These are phyloP conservation scores for Colletotrichum shisoi DNA, from an alignment of 2,329 filamentous ascomycete genomes.

Conservation along the genomic window DNA sequence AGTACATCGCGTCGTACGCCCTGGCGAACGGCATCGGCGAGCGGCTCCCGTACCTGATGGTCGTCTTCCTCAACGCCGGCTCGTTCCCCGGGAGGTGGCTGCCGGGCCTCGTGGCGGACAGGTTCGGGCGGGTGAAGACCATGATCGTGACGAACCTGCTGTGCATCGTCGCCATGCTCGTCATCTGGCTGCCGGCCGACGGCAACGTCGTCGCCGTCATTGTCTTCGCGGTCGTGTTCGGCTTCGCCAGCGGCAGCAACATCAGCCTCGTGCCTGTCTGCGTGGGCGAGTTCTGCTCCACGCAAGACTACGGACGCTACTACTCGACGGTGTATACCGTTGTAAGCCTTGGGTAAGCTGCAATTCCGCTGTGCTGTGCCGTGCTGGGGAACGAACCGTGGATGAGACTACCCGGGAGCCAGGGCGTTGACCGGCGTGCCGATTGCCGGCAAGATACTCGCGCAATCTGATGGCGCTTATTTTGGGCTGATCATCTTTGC, in stretches of 20 bases:
- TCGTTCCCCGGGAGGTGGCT: too few relatives aligned
- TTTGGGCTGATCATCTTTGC: neutral
- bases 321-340: too few relatives aligned
- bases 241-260: too few relatives aligned
- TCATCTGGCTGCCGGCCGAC: neutral
- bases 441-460: neutral
- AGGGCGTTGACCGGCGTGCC: neutral
- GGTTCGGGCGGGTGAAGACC: conserved; percentile 1
- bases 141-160: neutral
- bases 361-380: too few relatives aligned
- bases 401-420: too few relatives aligned
- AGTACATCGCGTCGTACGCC: neutral
- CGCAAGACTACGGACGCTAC: too few relatives aligned
- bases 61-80: conserved; percentile 6
- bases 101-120: neutral
- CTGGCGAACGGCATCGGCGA: neutral
- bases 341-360: too few relatives aligned
- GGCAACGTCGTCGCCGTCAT: neutral
- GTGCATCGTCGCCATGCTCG: neutral
- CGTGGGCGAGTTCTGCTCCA: too few relatives aligned
- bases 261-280: too few relatives aligned
- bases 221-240: too few relatives aligned
- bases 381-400: too few relatives aligned
- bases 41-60: neutral
- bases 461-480: neutral